Percentiles rank a stretch among this genome's conserved stretches.
phyloP scores from a whole-genome alignment of 208 protist genomes.

The Trypanosoma caninum region DNA sequence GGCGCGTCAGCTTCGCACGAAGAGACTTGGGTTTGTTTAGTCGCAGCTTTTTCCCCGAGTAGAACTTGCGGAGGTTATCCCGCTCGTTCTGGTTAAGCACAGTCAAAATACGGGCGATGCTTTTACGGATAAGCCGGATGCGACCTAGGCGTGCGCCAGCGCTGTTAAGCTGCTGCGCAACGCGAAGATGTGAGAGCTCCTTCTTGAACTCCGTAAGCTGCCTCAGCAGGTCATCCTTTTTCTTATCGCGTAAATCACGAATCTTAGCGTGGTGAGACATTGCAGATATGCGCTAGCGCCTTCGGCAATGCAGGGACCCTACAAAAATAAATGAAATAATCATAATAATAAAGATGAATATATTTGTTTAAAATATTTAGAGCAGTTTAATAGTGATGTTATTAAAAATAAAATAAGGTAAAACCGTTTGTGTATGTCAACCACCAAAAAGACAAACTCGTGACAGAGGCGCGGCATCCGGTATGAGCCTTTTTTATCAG shows the following conservation, averaged over 20 bases:
- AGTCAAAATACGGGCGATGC: slow-evolving; percentile 96
- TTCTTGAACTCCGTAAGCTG: slow-evolving; percentile 97
- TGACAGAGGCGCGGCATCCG: too few species aligned
- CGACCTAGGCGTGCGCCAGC: slow-evolving; percentile 91
- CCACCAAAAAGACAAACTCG: too few species aligned
- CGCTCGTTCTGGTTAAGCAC: slow-evolving; percentile 96
- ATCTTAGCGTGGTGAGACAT: slow-evolving; percentile 89
- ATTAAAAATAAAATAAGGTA: too few species aligned
- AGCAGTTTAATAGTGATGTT: too few species aligned
- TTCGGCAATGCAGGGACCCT: background rate
- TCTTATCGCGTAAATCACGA: slow-evolving; percentile 92
- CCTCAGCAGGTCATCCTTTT: slow-evolving; percentile 96
- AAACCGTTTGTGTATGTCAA: too few species aligned
- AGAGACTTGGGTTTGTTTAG: slow-evolving; percentile 75
- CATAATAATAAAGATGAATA: background rate
- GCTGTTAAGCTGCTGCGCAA: slow-evolving; percentile 94
- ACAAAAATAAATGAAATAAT: background rate
- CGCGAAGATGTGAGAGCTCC: slow-evolving; percentile 96
- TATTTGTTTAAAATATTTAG: too few species aligned
- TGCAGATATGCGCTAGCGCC: background rate
- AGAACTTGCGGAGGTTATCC: slow-evolving; percentile 92
- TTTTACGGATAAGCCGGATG: slow-evolving; percentile 96
- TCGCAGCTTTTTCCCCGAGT: slow-evolving; percentile 90
- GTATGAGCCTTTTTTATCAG: too few species aligned
- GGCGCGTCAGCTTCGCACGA: slow-evolving; percentile 83